Evolutionary conservation across 2,329 filamentous ascomycete species (phyloP).

Genomic region (Phoma sp.): DNA sequence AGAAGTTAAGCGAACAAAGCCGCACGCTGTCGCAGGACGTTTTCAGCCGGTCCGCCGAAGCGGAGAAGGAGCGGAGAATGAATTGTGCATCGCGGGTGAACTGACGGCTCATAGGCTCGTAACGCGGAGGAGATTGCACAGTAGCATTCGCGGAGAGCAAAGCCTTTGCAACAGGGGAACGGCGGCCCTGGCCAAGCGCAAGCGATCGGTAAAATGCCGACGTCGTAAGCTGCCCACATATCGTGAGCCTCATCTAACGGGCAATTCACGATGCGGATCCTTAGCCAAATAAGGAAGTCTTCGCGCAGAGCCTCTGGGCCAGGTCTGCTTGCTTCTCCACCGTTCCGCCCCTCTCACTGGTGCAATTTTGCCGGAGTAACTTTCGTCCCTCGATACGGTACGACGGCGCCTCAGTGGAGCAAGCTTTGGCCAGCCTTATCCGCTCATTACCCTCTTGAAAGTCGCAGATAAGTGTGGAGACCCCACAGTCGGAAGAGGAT

Average conservation of each 20-base stretch:
- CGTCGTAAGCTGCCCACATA: conserved; percentile 19
- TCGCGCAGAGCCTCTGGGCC: conserved; percentile 4
- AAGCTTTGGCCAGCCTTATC: conserved; percentile 25
- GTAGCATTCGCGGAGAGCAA: not conserved
- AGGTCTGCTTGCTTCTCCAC: conserved; percentile 11
- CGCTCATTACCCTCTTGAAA: conserved; percentile 17
- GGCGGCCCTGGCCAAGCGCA: conserved; percentile 13
- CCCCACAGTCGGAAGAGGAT: conserved; percentile 28
- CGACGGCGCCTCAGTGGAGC: conserved; percentile 14
- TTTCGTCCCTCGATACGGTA: conserved; percentile 20
- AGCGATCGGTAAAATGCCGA: conserved; percentile 15
- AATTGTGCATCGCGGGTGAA: conserved; percentile 3
- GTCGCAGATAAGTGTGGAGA: conserved; percentile 25
- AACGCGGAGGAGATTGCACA: conserved; percentile 6
- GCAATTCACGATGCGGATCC: conserved; percentile 22
- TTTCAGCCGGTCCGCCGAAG: conserved; percentile 15
- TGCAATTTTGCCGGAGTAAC: conserved; percentile 23
- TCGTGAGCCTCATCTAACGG: conserved; percentile 21
- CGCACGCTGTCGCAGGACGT: conserved; percentile 6
- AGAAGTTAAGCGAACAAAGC: conserved; percentile 8
- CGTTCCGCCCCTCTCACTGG: conserved; percentile 16
- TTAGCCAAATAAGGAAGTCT: conserved; percentile 17
- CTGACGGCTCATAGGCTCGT: conserved; percentile 5
- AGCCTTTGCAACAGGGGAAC: conserved; percentile 1
- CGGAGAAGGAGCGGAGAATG: conserved; percentile 12